Percentiles rank a stretch among this genome's conserved stretches.
phyloP scores from a whole-genome alignment of 1,284 basidiomycete genomes.

The Microbotryum saponariae region DNA sequence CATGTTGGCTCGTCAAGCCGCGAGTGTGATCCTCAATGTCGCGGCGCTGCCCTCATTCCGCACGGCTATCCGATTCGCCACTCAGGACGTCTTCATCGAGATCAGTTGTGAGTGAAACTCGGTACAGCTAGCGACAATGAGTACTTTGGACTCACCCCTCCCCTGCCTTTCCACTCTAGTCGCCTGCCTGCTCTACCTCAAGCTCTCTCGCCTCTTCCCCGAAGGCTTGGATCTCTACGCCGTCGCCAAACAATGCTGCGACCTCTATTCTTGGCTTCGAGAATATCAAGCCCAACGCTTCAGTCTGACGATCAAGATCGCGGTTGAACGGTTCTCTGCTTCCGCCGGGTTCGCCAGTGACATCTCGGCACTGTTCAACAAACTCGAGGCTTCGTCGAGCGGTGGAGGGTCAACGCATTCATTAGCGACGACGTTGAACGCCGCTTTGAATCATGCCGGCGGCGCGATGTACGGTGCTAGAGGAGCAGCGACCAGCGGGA shows the following conservation, averaged over 20 bases:
- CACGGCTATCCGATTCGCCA: neutral
- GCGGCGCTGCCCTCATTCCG: neutral
- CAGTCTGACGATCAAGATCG: slow-evolving; percentile 8
- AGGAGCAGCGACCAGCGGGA: neutral
- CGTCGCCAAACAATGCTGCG: neutral
- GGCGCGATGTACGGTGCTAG: neutral
- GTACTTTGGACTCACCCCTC: neutral
- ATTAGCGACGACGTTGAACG: neutral
- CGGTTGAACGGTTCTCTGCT: slow-evolving; percentile 9
- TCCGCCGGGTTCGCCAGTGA: neutral
- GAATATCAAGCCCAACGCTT: slow-evolving; percentile 13
- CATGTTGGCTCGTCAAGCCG: slow-evolving; percentile 4
- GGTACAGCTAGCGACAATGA: neutral
- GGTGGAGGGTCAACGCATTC: neutral
- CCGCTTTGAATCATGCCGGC: no score
- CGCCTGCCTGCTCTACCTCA: slow-evolving; percentile 11
- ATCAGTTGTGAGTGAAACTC: slow-evolving; percentile 2
- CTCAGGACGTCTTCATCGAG: slow-evolving; percentile 3
- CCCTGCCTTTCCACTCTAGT: neutral
- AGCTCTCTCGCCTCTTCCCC: slow-evolving; percentile 12
- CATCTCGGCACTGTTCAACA: neutral
- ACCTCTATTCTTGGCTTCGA: slow-evolving; percentile 1
- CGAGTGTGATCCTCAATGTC: neutral
- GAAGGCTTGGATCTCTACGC: slow-evolving; percentile 3
- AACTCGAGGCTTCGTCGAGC: neutral